phyloP scores from a whole-genome alignment of 495 filamentous ascomycete species.

The Pyronema domesticum region DNA sequence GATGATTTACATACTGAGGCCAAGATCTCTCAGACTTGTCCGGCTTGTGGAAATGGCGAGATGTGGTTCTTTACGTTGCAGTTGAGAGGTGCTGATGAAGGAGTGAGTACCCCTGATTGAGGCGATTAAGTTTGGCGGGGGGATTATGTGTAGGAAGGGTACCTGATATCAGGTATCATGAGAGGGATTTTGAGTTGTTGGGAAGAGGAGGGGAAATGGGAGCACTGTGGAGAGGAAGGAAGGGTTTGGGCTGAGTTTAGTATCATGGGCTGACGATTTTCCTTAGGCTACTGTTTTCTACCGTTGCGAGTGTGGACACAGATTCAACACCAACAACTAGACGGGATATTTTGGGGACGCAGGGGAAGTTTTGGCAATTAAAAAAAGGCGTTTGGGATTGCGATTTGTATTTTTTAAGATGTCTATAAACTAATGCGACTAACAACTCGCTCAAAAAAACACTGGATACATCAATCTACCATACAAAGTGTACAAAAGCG shows the following conservation, averaged over 20 bases:
- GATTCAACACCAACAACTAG: constrained; percentile 25
- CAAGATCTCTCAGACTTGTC: constrained; percentile 49
- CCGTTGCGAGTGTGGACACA: constrained; percentile 23
- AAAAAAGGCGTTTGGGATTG: constrained; percentile 1
- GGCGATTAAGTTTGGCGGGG: neutral
- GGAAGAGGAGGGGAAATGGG: neutral
- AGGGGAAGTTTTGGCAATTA: neutral
- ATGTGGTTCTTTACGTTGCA: constrained; percentile 76
- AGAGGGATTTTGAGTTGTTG: neutral
- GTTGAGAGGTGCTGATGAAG: constrained; percentile 84
- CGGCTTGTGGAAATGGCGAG: constrained; percentile 62
- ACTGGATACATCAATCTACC: too few relatives aligned
- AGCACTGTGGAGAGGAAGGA: neutral
- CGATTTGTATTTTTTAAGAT: neutral
- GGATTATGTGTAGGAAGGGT: neutral
- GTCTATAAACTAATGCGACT: neutral
- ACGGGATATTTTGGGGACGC: neutral
- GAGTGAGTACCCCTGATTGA: constrained; percentile 23
- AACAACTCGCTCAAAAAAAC: too few relatives aligned
- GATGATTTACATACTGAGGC: constrained; percentile 65
- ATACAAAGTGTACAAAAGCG: too few relatives aligned
- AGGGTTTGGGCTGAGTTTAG: neutral
- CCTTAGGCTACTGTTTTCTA: constrained; percentile 22
- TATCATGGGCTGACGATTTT: too few relatives aligned
- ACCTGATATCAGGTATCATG: too few relatives aligned